Evolutionary conservation across 441 rosid species (phyloP), one percentile per base, ranked within the genome.

Genomic region (Euphorbia corollata): DNA sequence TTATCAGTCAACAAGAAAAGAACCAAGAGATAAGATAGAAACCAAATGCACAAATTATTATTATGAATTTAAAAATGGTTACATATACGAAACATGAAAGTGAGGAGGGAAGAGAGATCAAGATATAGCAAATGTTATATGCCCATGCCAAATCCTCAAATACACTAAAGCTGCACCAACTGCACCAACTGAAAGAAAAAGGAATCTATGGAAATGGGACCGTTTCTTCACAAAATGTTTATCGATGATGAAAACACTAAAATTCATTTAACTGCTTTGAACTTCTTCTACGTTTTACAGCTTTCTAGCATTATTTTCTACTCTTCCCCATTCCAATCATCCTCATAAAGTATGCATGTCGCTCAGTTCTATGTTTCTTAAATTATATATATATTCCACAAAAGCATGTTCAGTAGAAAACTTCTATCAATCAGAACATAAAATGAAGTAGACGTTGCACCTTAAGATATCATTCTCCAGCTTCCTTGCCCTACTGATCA

Each of bases 401-500:
- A 12, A 23, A 56, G 30, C 59, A 12, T 56, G 34, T 56, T 32
- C 59, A 8, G n/a, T 9, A 56, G 34, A 56, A 22, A 56, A 56
- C 48, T 56, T 55, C 36, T 32, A 0, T 41, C 47, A 18, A 30
- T 18, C 32, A 27, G 32, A 27, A 27, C 4, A 1, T 32, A 64
- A 32, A 59, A 30, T 8, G 11, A 23, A 63, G 24, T n/a, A 41
- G 20, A 63, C 10, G 16, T 30, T n/a, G 64, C 72, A 87, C 96
- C 93, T 81, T 67, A 72, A 71, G 20, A 89, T 65, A 43, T 76
- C 87, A 0, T 69, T 83, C 78, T 91, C 97, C 68, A 89, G 75
- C 78, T 80, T 80, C 76, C 51, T 81, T 48, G 86, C 76, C 82
- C 85, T 85, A 71, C 72, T 72, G 53, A 73, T 66, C 57, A 89